Evolutionary conservation across 2,329 filamentous ascomycete species (phyloP), one percentile per base, ranked within the genome.

Genomic region (Sordariomycetes sp.): DNA sequence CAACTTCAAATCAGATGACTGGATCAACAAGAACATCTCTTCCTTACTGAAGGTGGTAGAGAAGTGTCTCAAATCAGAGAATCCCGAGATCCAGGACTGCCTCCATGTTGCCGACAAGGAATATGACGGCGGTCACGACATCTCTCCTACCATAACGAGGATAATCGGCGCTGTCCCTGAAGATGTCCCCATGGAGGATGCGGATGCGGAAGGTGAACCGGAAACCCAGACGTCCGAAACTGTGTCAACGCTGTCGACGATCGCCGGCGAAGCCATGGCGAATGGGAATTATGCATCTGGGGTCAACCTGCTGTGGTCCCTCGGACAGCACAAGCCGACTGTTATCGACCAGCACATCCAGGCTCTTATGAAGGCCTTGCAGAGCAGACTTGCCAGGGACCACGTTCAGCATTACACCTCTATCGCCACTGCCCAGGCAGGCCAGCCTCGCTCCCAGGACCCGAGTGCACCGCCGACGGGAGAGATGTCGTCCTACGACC

Each of bases 11-110:
- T 78, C 89, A 0, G 87, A 96, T 66, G 90, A 96, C 3, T 99
- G 94, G 94, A 86, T 97, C 43, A 74, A 91, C 57, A 84, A 85
- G 65, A 89, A 90, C 62, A 81, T 96, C 65, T 72, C 86, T 0
- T 77, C 85, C 32, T 79, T 97, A 32, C 90, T 97, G 69, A 96
- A 90, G 68, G 83, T 97, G 14, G 74, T 97, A 16, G 92, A 97
- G 62, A 97, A 96, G 74, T 85, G 89, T 14, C 74, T 99, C 58
- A 90, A 89, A 65, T 93, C 87, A 3, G 93, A 97, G 63, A 89
- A 92, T 62, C 83, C 90, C 0, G 94, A 99, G 67, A 85, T 99
- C 10, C 95, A 99, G 65, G 93, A 97, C 67, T 96, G 89, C 67
- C 75, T 97, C 35, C 90, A 97, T 70, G 79, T 86, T 28, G 76